Percentiles rank a stretch among this genome's conserved stretches.
Conservation (phyloP, 2,329 filamentous ascomycete species). For the Epichloe aotearoae region DNA sequence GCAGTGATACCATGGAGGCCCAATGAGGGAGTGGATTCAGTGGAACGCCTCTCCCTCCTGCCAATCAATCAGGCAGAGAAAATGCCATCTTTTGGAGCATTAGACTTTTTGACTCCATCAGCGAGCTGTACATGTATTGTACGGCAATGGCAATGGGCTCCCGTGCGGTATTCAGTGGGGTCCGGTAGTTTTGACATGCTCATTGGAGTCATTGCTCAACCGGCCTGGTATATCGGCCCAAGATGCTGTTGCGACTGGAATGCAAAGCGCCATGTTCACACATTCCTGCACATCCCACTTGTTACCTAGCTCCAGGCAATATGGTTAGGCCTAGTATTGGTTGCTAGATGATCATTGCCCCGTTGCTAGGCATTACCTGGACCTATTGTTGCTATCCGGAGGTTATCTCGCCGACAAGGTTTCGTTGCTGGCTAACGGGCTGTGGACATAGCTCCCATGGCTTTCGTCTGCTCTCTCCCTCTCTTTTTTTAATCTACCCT, state of each 20-base stretch:
- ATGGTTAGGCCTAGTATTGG: constrained; percentile 4
- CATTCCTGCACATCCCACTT: constrained; percentile 7
- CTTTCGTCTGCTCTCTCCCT: neutral
- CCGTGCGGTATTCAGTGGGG: constrained; percentile 2
- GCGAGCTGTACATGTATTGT: neutral
- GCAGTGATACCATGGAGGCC: neutral
- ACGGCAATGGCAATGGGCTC: neutral
- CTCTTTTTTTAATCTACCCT: neutral
- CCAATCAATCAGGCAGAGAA: neutral
- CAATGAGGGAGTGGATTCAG: neutral
- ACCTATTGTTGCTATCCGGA: constrained; percentile 6
- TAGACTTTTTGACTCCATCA: neutral
- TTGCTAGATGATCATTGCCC: constrained; percentile 7
- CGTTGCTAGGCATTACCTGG: constrained; percentile 6
- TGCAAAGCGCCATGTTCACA: constrained; percentile 7
- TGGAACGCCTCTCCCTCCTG: neutral
- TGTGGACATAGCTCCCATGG: constrained; percentile 1
- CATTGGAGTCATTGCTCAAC: neutral
- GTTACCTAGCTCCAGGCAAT: constrained; percentile 4
- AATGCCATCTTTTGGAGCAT: neutral
- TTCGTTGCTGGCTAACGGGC: constrained; percentile 1
- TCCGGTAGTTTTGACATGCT: constrained; percentile 4
- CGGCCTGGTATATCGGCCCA: constrained; percentile 2
- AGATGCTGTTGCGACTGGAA: constrained; percentile 6
- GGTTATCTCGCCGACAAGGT: constrained; percentile 4